Conservation (phyloP, 306 rosid genomes). For the Gastrolobium bilobum region DNA sequence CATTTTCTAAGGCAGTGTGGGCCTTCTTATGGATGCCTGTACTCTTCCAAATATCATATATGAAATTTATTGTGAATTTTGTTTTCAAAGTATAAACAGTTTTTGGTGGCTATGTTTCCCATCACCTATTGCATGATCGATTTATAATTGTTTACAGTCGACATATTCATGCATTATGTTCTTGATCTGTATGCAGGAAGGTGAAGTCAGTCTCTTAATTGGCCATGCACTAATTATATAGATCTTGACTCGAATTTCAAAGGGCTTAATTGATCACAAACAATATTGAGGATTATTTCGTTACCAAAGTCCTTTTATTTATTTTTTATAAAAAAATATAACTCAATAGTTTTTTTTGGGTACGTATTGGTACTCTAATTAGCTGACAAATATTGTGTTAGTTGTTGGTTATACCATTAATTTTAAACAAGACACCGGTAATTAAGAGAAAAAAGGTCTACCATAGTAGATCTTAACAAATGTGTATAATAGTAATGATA, state of each 20-base stretch:
- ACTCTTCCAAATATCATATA: constrained; percentile 37
- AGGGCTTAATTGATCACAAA: not conserved
- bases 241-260: constrained; percentile 33
- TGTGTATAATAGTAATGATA: not conserved
- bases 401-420: not conserved
- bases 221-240: constrained; percentile 22
- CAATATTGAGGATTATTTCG: not conserved
- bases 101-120: constrained; percentile 33
- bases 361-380: not conserved
- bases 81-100: constrained; percentile 38
- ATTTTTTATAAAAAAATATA: too few relatives aligned
- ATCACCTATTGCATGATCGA: constrained; percentile 24
- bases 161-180: constrained; percentile 35
- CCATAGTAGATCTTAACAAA: not conserved
- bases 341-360: too few relatives aligned
- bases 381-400: not conserved
- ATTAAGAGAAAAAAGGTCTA: too few relatives aligned
- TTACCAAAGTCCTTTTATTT: too few relatives aligned
- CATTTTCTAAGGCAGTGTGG: constrained; percentile 50
- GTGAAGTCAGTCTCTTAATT: constrained; percentile 18
- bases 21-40: constrained; percentile 43
- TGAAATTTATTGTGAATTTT: constrained; percentile 40
- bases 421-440: not conserved
- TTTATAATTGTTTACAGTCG: constrained; percentile 34
- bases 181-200: not conserved